Evolutionary conservation across 495 filamentous ascomycete species (phyloP).

Genomic region (Mycothermus thermophilus): DNA sequence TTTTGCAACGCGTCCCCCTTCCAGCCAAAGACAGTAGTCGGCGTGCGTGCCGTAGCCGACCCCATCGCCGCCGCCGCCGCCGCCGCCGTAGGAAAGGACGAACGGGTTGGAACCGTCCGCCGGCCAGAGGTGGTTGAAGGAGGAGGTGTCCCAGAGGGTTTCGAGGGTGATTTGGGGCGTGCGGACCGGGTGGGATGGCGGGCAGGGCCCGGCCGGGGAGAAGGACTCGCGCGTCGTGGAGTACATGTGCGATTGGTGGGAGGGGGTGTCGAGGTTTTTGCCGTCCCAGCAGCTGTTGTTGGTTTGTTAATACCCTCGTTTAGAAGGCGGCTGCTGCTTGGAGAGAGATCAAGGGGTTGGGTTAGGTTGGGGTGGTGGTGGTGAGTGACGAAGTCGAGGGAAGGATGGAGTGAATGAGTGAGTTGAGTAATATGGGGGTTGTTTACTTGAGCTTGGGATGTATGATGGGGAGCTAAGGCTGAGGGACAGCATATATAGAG

Average conservation of each 20-base stretch:
- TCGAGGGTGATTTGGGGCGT: constrained; percentile 38
- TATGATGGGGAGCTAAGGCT: too few species aligned
- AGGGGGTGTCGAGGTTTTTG: constrained; percentile 42
- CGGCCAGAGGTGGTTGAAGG: constrained; percentile 36
- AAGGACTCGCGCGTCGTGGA: constrained; percentile 31
- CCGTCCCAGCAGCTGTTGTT: constrained; percentile 46
- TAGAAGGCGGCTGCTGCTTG: too few species aligned
- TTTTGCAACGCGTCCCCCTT: constrained; percentile 32
- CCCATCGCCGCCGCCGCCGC: constrained; percentile 13
- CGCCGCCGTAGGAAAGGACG: constrained; percentile 20
- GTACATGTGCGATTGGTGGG: constrained; percentile 43
- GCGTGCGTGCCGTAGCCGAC: constrained; percentile 34
- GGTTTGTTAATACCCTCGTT: too few species aligned
- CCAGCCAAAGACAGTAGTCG: constrained; percentile 37
- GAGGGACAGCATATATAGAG: too few species aligned
- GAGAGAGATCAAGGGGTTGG: constrained; percentile 1
- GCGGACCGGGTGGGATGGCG: constrained; percentile 35
- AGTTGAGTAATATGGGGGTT: not conserved
- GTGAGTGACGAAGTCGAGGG: not conserved
- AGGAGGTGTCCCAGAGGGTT: constrained; percentile 37
- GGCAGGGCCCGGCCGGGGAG: constrained; percentile 30
- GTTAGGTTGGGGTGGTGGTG: not conserved
- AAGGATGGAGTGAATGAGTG: not conserved
- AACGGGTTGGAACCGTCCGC: constrained; percentile 32
- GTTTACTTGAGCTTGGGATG: too few species aligned